phyloP scores from a whole-genome alignment of 176 grass and related monocot species.

The Oryza coarctata region DNA sequence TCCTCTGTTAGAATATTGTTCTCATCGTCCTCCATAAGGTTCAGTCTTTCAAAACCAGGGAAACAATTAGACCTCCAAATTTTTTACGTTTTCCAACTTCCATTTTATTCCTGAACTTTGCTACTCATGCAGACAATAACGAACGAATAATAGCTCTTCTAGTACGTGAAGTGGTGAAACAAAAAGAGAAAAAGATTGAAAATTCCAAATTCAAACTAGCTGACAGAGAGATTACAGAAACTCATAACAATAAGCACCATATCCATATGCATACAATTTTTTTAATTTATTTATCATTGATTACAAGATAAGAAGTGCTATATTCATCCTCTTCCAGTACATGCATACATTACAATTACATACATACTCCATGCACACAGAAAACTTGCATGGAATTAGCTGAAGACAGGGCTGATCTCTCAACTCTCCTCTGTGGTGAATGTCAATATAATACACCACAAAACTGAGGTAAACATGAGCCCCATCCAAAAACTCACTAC shows the following conservation, averaged over 20 bases:
- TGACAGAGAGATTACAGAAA: background rate
- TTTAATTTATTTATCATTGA: constrained; percentile 6
- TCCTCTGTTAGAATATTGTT: no score
- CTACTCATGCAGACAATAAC: no score
- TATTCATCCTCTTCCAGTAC: constrained; percentile 3
- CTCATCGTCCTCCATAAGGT: no score
- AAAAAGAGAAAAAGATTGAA: background rate
- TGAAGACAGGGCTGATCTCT: background rate
- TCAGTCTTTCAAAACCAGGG: no score
- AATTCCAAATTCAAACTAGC: background rate
- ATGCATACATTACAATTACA: background rate
- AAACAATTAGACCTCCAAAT: no score
- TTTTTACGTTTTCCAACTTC: no score
- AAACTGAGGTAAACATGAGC: background rate
- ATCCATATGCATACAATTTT: background rate
- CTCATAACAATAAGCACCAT: background rate
- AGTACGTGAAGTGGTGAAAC: no score
- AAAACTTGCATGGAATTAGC: constrained; percentile 11
- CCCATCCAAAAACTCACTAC: constrained; percentile 7
- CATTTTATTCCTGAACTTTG: no score
- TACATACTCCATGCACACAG: background rate
- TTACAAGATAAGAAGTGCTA: background rate
- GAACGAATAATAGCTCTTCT: no score
- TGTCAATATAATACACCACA: background rate
- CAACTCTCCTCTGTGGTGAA: background rate